Evolutionary conservation across 2,329 filamentous ascomycete genomes (phyloP).

Genomic region (Mariannaea elegans): DNA sequence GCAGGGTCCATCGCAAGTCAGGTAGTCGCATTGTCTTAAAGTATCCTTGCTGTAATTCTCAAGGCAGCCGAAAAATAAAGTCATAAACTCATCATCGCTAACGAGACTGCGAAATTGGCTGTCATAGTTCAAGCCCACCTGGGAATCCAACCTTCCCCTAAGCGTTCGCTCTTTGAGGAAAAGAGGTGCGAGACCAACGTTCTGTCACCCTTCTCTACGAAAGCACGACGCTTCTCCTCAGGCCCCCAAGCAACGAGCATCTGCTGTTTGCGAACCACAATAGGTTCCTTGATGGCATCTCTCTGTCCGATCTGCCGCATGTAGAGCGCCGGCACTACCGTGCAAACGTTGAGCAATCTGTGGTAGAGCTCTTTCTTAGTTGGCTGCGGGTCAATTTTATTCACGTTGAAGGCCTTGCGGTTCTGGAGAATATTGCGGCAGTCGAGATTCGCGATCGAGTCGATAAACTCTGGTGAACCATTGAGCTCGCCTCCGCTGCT

Average conservation of each 20-base stretch:
- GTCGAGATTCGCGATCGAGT: constrained; percentile 43
- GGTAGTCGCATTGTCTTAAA: too few relatives aligned
- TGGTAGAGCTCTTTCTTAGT: constrained; percentile 43
- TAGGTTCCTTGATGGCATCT: constrained; percentile 45
- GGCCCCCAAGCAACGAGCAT: constrained; percentile 51
- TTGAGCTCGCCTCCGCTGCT: constrained; percentile 33
- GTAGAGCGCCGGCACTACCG: constrained; percentile 47
- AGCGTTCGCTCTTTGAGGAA: constrained; percentile 27
- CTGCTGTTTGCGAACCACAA: constrained; percentile 48
- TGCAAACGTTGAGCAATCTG: constrained; percentile 46
- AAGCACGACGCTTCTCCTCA: constrained; percentile 43
- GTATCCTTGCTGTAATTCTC: too few relatives aligned
- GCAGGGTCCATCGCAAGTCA: neutral
- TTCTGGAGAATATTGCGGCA: constrained; percentile 50
- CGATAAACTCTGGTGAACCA: constrained; percentile 43
- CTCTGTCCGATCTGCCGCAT: constrained; percentile 48
- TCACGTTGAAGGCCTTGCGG: constrained; percentile 46
- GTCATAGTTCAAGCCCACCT: constrained; percentile 15
- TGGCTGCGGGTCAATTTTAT: constrained; percentile 44
- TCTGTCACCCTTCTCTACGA: constrained; percentile 39
- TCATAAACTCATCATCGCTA: neutral
- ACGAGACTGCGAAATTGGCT: neutral
- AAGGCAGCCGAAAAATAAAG: neutral
- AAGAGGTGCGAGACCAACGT: constrained; percentile 45
- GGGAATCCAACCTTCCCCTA: constrained; percentile 27